A percentile compares a stretch with the other conserved stretches of the same genome.
phyloP scores from a whole-genome alignment of 2,329 filamentous ascomycete genomes.

The Neofusicoccum laricinum region DNA sequence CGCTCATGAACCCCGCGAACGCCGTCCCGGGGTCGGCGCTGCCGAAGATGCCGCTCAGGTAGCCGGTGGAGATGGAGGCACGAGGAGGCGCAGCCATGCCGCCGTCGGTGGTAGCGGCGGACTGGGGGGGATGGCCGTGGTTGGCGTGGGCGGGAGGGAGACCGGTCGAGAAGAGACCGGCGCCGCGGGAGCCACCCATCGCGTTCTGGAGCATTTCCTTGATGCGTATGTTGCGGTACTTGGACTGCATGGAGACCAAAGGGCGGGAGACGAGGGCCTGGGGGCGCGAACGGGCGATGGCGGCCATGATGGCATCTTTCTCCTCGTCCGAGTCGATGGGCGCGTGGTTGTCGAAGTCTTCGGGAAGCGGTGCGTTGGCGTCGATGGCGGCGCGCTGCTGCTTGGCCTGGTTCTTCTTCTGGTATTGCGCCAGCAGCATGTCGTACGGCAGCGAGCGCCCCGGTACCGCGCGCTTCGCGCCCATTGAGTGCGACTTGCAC shows the following conservation, averaged over 20 bases:
- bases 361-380: constrained; percentile 84
- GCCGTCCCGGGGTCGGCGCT: constrained; percentile 23
- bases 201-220: constrained; percentile 62
- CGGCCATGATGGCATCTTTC: constrained; percentile 81
- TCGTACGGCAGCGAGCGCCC: constrained; percentile 87
- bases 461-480: constrained; percentile 82
- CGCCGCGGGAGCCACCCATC: constrained; percentile 49
- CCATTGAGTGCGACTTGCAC: constrained; percentile 95
- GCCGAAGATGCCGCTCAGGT: constrained; percentile 14
- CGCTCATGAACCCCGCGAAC: constrained; percentile 24
- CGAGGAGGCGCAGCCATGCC: constrained; percentile 22
- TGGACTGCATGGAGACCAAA: constrained; percentile 48
- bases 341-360: constrained; percentile 70
- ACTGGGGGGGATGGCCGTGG: not conserved
- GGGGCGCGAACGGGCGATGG: constrained; percentile 69
- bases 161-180: constrained; percentile 39
- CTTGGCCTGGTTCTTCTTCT: constrained; percentile 98
- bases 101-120: not conserved
- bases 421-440: constrained; percentile 67
- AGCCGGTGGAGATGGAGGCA: not conserved
- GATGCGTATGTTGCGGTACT: constrained; percentile 62
- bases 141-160: not conserved
- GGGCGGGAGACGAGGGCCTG: constrained; percentile 70
- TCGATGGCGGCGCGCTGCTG: constrained; percentile 96
- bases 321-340: constrained; percentile 95